Conservation (phyloP, 768 basidiomycete genomes). For the Pisolithus orientalis region DNA sequence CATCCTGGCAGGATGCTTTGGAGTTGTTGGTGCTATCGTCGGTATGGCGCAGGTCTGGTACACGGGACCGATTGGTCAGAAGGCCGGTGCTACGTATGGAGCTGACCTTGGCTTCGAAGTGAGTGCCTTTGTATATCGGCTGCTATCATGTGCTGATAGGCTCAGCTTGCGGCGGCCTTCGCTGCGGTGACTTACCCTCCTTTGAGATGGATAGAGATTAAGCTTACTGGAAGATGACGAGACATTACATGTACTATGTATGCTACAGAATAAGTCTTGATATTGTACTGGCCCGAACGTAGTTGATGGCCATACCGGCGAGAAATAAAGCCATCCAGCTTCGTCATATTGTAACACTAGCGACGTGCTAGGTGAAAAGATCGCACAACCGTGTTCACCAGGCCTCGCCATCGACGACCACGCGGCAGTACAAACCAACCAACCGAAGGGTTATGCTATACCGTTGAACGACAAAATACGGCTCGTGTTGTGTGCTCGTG, state of each 20-base stretch:
- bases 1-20: slow-evolving; percentile 39
- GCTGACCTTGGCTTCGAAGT: slow-evolving; percentile 43
- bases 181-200: too few species aligned
- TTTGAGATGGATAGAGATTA: too few species aligned
- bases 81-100: slow-evolving; percentile 36
- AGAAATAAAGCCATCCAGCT: too few species aligned
- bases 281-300: too few species aligned
- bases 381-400: not conserved
- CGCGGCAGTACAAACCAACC: slow-evolving; percentile 14
- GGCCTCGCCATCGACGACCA: not conserved
- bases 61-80: slow-evolving; percentile 40
- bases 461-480: slow-evolving; percentile 33
- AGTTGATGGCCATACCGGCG: too few species aligned
- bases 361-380: slow-evolving; percentile 15
- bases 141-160: too few species aligned
- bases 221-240: too few species aligned
- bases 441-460: slow-evolving; percentile 67
- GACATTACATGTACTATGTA: too few species aligned
- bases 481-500: too few species aligned
- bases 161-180: too few species aligned
- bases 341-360: slow-evolving; percentile 23
- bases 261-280: too few species aligned
- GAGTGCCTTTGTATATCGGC: too few species aligned
- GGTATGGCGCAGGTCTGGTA: slow-evolving; percentile 51
- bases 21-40: slow-evolving; percentile 42